Conservation (phyloP, 2,329 filamentous ascomycete genomes). For the Alternaria sp. region DNA sequence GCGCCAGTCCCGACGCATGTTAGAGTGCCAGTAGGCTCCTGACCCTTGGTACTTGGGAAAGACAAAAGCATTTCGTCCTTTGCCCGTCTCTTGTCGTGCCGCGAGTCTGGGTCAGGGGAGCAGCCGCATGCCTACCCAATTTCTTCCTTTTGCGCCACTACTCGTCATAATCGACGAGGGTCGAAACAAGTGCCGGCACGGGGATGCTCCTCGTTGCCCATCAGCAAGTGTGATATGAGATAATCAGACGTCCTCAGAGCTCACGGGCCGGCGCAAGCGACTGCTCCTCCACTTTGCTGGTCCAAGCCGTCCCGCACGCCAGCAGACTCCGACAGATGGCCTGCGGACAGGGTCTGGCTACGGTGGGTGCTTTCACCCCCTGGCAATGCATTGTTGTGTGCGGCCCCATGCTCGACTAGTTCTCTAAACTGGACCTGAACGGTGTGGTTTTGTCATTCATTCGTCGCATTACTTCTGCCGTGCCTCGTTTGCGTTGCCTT, state of each 20-base stretch:
- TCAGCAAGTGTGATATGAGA: slow-evolving; percentile 19
- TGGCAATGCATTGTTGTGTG: slow-evolving; percentile 42
- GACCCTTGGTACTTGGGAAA: slow-evolving; percentile 45
- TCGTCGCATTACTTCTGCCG: slow-evolving; percentile 47
- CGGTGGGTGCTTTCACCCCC: slow-evolving; percentile 41
- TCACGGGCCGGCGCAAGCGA: slow-evolving; percentile 47
- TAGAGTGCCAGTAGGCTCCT: slow-evolving; percentile 31
- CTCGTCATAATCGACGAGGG: background rate
- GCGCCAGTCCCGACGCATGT: slow-evolving; percentile 45
- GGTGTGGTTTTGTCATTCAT: slow-evolving; percentile 47
- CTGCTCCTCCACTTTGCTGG: slow-evolving; percentile 44
- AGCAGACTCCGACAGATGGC: slow-evolving; percentile 44
- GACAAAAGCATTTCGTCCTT: slow-evolving; percentile 31
- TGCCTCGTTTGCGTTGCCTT: slow-evolving; percentile 48
- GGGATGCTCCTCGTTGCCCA: slow-evolving; percentile 10
- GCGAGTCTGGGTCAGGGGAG: slow-evolving; percentile 42
- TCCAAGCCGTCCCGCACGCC: slow-evolving; percentile 50
- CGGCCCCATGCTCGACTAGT: slow-evolving; percentile 40
- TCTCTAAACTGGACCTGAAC: slow-evolving; percentile 42
- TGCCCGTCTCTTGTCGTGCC: slow-evolving; percentile 40
- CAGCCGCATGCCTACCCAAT: slow-evolving; percentile 37
- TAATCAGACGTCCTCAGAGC: slow-evolving; percentile 20
- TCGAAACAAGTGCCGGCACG: slow-evolving; percentile 9
- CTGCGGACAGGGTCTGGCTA: slow-evolving; percentile 43
- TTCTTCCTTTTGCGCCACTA: slow-evolving; percentile 12